Evolutionary conservation across 2,329 filamentous ascomycete genomes (phyloP).

Genomic region (Tolypocladium inflatum): DNA sequence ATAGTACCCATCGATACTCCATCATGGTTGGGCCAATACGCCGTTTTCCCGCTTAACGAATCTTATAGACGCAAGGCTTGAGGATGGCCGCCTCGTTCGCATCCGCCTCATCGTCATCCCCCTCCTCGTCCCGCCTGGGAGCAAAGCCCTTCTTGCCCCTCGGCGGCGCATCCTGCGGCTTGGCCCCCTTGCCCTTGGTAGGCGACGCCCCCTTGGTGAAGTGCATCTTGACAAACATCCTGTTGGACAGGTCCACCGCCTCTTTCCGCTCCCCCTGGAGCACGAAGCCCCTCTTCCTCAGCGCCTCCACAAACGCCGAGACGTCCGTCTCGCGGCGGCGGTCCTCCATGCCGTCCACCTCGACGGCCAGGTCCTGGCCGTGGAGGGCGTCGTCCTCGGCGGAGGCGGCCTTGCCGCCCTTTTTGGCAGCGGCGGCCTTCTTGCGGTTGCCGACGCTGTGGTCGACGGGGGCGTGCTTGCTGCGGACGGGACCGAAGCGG

Average conservation of each 20-base stretch:
- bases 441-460: slow-evolving; percentile 65
- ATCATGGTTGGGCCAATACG: background rate
- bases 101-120: slow-evolving; percentile 49
- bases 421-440: slow-evolving; percentile 34
- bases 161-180: slow-evolving; percentile 48
- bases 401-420: slow-evolving; percentile 36
- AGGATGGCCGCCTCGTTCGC: slow-evolving; percentile 57
- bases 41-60: slow-evolving; percentile 45
- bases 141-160: slow-evolving; percentile 45
- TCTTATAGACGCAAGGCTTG: slow-evolving; percentile 95
- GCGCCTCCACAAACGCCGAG: slow-evolving; percentile 73
- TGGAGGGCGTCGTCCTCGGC: slow-evolving; percentile 39
- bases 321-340: slow-evolving; percentile 72
- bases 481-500: slow-evolving; percentile 51
- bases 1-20: background rate
- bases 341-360: slow-evolving; percentile 59
- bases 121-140: slow-evolving; percentile 37
- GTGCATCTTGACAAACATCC: slow-evolving; percentile 97
- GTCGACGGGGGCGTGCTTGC: slow-evolving; percentile 37
- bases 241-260: slow-evolving; percentile 76
- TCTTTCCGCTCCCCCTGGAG: slow-evolving; percentile 53
- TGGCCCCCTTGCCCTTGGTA: slow-evolving; percentile 63
- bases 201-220: slow-evolving; percentile 80
- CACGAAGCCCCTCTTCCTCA: slow-evolving; percentile 75
- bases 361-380: slow-evolving; percentile 52